A percentile compares a stretch with the other conserved stretches of the same genome.
phyloP scores from a whole-genome alignment of 768 basidiomycete species.

The Aureoboletus auriporus region DNA sequence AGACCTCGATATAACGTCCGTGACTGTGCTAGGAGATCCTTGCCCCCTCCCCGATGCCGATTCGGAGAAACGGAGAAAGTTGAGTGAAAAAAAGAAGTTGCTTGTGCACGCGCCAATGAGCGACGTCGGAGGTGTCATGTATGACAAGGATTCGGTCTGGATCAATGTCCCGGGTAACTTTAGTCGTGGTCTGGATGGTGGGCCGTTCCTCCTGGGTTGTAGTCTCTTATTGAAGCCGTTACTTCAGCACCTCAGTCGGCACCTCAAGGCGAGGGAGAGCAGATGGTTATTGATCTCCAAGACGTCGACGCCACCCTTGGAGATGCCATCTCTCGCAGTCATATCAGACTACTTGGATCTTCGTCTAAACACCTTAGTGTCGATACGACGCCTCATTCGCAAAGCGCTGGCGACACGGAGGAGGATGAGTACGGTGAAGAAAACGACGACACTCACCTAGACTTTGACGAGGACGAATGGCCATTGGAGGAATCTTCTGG shows the following conservation, averaged over 20 bases:
- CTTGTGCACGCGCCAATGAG: constrained; percentile 98
- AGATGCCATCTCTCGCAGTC: constrained; percentile 73
- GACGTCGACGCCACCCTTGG: constrained; percentile 80
- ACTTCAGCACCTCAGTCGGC: constrained; percentile 59
- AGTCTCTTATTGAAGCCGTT: neutral
- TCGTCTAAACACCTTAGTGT: constrained; percentile 69
- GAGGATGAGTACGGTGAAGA: constrained; percentile 26
- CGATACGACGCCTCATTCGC: constrained; percentile 24
- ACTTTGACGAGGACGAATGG: constrained; percentile 54
- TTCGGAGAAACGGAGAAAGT: constrained; percentile 84
- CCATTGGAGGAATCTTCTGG: constrained; percentile 36
- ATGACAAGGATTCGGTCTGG: constrained; percentile 98
- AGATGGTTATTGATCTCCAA: constrained; percentile 97
- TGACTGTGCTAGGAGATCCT: constrained; percentile 83
- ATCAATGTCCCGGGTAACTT: constrained; percentile 97
- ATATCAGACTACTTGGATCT: constrained; percentile 79
- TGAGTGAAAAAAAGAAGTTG: constrained; percentile 93
- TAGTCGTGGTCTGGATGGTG: constrained; percentile 72
- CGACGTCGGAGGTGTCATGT: constrained; percentile 93
- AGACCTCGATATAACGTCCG: constrained; percentile 72
- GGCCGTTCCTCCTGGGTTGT: constrained; percentile 12
- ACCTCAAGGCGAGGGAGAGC: constrained; percentile 88
- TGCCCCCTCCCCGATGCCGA: constrained; percentile 91
- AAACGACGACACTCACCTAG: constrained; percentile 4
- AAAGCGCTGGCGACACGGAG: constrained; percentile 35